Base-by-base conservation (phyloP, 352 stramenopile species). In the Pythium volutum region DNA sequence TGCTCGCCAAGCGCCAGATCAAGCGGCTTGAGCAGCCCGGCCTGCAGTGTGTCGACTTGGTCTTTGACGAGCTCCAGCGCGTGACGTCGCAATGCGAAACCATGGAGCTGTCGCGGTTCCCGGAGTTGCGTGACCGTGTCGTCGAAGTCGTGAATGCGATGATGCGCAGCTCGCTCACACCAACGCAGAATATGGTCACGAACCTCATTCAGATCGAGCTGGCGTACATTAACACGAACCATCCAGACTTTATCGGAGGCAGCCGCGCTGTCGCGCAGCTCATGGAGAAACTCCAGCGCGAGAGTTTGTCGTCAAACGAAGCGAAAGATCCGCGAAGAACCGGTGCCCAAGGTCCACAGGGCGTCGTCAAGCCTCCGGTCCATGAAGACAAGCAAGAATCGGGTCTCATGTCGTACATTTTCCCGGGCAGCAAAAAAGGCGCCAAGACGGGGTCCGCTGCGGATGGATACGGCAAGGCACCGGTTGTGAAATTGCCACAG, bases 141-240 rank as follows among this genome's bases (percentile, higher is more conserved):
- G 89, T 98, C 43, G 96, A 98, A 70, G 92, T 98, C 18, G 90
- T 98, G 2, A 95, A 95, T 67, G 67, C 76, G 27, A 91, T 96
- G 77, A 72, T 96, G 31, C 81, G 88, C n/a, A 73, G 76, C 23
- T 95, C 82, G 43, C 75, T 94, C 34, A 53, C 78, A 14, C 84
- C 87, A 14, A 94, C 87, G 51, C 87, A 96, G 64, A 54, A 76
- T 18, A 99, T 99, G 97, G 97, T 99, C 57, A 84, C 89, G 25
- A 99, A 99, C 71, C 74, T 99, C 18, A 97, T 99, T 55, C 93
- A 98, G 66, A 98, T 99, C 64, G 98, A 99, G 80, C 73, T 99
- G 59, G 95, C 97, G 9, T 99, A 99, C 75, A 97, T 99, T 65
- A 99, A 99, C 81, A 99, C 97, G 22, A 98, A 97, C 71, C 98